These are phyloP conservation scores for Curvularia sp. DNA, from an alignment of 2,329 filamentous ascomycete genomes.

Conservation along the genomic window DNA sequence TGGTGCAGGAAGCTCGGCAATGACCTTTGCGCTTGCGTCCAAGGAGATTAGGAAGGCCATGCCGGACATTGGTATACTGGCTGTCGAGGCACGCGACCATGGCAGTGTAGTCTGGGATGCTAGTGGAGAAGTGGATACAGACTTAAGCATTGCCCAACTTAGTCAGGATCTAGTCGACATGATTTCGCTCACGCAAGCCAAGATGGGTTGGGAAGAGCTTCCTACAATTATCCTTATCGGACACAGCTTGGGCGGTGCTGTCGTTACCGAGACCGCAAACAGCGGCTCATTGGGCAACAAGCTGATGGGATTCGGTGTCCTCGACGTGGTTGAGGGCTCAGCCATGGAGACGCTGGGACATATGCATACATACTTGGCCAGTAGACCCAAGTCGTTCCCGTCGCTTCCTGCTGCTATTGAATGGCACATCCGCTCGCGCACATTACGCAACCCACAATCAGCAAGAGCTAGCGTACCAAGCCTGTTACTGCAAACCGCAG, in stretches of 20 bases:
- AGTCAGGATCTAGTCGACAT: slow-evolving; percentile 74
- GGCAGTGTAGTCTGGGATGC: slow-evolving; percentile 66
- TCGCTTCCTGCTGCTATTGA: slow-evolving; percentile 81
- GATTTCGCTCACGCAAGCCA: slow-evolving; percentile 68
- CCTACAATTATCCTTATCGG: slow-evolving; percentile 84
- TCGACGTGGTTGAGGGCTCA: slow-evolving; percentile 94
- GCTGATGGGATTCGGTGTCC: slow-evolving; percentile 83
- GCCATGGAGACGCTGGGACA: slow-evolving; percentile 93
- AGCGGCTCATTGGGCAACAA: slow-evolving; percentile 68
- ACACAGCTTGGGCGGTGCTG: slow-evolving; percentile 90
- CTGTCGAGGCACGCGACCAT: slow-evolving; percentile 85
- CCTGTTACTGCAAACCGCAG: slow-evolving; percentile 63
- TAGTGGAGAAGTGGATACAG: slow-evolving; percentile 54
- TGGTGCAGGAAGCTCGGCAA: slow-evolving; percentile 88
- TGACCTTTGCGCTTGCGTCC: slow-evolving; percentile 86
- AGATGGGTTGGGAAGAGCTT: slow-evolving; percentile 75
- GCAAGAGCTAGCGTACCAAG: slow-evolving; percentile 87
- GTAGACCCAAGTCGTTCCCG: slow-evolving; percentile 79
- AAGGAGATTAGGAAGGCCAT: slow-evolving; percentile 78
- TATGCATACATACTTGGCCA: slow-evolving; percentile 91
- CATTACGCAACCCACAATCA: slow-evolving; percentile 81
- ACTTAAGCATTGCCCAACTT: slow-evolving; percentile 76
- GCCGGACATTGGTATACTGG: slow-evolving; percentile 82
- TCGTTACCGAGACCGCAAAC: slow-evolving; percentile 83
- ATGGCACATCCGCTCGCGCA: slow-evolving; percentile 91